Conservation (phyloP, 495 filamentous ascomycete species). For the Delitschia confertaspora region DNA sequence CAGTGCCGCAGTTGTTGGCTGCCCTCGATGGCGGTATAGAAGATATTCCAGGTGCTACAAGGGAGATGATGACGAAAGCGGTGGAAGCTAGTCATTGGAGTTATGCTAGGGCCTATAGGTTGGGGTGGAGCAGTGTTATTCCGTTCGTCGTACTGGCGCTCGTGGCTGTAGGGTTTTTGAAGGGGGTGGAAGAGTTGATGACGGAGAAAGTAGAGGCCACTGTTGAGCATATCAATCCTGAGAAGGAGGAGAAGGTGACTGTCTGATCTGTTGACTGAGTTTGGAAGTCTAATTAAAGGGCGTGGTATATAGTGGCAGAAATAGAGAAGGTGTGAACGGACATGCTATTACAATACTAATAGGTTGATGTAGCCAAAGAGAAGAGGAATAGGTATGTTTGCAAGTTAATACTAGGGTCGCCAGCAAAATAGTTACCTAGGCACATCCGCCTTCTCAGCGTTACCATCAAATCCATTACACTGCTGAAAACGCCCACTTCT, state of each 20-base stretch:
- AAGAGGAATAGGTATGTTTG: too few species aligned
- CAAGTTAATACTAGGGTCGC: too few species aligned
- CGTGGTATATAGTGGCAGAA: too few species aligned
- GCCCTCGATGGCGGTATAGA: slow-evolving; percentile 24
- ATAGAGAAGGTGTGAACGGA: too few species aligned
- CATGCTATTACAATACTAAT: too few species aligned
- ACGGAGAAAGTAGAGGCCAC: slow-evolving; percentile 32
- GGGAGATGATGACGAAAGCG: slow-evolving; percentile 35
- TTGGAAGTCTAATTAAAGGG: neutral
- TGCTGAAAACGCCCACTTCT: too few species aligned
- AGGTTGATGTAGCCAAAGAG: too few species aligned
- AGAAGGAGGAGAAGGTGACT: slow-evolving; percentile 9
- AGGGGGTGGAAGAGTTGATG: slow-evolving; percentile 38
- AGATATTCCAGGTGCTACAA: slow-evolving; percentile 34
- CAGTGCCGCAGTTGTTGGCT: slow-evolving; percentile 33
- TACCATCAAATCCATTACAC: too few species aligned
- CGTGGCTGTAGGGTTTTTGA: slow-evolving; percentile 38
- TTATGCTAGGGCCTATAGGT: slow-evolving; percentile 39
- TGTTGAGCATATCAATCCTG: slow-evolving; percentile 16
- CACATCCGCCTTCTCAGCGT: too few species aligned
- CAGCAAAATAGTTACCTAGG: too few species aligned
- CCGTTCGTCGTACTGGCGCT: slow-evolving; percentile 47
- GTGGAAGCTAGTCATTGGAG: slow-evolving; percentile 35
- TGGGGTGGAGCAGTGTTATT: slow-evolving; percentile 46
- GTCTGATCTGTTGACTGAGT: neutral